These are phyloP conservation scores for Isabelozyma gotoi DNA, from an alignment of 805 yeast species.

Conservation along the genomic window DNA sequence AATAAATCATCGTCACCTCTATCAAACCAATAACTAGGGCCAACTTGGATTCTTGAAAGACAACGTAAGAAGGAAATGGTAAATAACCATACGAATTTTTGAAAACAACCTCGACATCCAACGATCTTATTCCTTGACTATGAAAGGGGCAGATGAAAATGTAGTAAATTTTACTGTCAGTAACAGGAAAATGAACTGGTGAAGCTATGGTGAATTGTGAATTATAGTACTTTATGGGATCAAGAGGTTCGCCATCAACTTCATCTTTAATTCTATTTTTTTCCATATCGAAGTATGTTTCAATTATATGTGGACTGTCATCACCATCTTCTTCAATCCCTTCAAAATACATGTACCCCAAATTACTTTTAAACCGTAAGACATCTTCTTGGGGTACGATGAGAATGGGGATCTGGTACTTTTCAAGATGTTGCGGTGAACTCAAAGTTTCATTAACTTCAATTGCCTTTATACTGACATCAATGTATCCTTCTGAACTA, in stretches of 20 bases:
- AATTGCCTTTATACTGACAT: background rate
- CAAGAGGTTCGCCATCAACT: background rate
- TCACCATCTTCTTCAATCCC: too few relatives aligned
- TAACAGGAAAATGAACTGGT: background rate
- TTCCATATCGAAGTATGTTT: background rate
- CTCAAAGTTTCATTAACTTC: background rate
- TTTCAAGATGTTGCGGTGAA: background rate
- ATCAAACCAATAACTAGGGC: conserved; percentile 12
- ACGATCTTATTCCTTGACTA: background rate
- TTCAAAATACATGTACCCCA: too few relatives aligned
- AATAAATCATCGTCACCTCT: background rate
- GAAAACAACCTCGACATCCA: conserved; percentile 8
- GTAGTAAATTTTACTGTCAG: background rate
- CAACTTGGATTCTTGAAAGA: conserved; percentile 13
- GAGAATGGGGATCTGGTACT: background rate
- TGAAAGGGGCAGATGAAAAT: background rate
- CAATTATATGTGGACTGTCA: background rate
- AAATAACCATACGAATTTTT: conserved; percentile 25
- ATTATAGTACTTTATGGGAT: background rate
- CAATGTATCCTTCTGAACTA: background rate
- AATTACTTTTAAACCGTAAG: background rate
- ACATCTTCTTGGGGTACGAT: background rate
- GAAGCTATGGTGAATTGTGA: background rate
- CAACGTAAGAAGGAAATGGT: conserved; percentile 12
- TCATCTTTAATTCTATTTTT: background rate